These are phyloP conservation scores for Camellia sinensis DNA, from an alignment of 148 eudicot species.

Conservation along the genomic window DNA sequence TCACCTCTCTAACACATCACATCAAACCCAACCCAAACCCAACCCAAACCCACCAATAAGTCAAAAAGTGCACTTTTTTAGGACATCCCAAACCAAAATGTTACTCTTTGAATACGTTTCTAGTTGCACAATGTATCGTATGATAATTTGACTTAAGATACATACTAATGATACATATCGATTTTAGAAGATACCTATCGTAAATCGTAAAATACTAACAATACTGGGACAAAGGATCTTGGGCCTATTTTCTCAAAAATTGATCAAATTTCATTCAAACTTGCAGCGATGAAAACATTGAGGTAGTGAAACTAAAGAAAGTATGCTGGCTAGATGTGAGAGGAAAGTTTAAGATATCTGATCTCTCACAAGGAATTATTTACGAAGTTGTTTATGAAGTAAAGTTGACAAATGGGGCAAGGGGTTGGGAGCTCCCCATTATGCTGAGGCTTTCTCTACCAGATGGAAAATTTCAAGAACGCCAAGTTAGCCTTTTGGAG, in stretches of 20 bases:
- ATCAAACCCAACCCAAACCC: too few species aligned
- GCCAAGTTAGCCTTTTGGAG: conserved; percentile 24
- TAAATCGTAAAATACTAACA: too few species aligned
- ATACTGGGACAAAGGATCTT: too few species aligned
- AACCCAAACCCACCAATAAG: too few species aligned
- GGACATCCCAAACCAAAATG: too few species aligned
- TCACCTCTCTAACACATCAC: too few species aligned
- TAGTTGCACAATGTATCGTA: too few species aligned
- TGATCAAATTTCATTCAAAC: neutral
- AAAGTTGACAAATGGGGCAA: conserved; percentile 32
- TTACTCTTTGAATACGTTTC: too few species aligned
- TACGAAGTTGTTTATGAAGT: conserved; percentile 23
- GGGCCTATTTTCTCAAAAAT: neutral
- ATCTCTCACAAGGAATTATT: conserved; percentile 23
- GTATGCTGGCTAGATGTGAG: conserved; percentile 35
- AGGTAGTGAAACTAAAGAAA: conserved; percentile 23
- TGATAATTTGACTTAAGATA: too few species aligned
- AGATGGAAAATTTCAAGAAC: conserved; percentile 14
- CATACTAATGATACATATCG: too few species aligned
- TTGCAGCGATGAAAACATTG: conserved; percentile 33
- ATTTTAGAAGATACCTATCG: too few species aligned
- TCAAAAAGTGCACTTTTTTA: too few species aligned
- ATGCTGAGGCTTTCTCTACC: conserved; percentile 14
- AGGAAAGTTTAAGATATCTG: conserved; percentile 25
- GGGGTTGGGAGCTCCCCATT: conserved; percentile 35